A percentile compares a stretch with the other conserved stretches of the same genome.
Evolutionary conservation across 2,329 filamentous ascomycete species (phyloP).

Genomic region (Colletotrichum aenigma): DNA sequence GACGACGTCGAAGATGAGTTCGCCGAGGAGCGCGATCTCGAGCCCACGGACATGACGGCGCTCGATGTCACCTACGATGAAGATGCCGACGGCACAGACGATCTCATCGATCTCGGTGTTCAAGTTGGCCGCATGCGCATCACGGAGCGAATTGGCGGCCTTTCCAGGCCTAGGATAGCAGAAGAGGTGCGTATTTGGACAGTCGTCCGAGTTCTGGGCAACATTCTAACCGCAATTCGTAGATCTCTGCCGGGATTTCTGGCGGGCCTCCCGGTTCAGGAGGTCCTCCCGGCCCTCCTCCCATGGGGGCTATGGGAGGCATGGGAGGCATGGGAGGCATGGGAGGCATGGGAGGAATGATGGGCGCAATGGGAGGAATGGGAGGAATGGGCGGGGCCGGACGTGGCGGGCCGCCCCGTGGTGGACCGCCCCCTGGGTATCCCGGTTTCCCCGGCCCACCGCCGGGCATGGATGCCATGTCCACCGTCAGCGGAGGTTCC

Average conservation of each 20-base stretch:
- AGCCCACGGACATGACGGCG: constrained; percentile 65
- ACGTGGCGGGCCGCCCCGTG: constrained; percentile 18
- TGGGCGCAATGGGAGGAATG: neutral
- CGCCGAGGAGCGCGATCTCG: constrained; percentile 64
- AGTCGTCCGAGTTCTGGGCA: neutral
- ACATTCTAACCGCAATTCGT: neutral
- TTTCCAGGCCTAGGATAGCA: constrained; percentile 71
- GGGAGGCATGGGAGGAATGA: constrained; percentile 11
- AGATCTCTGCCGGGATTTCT: constrained; percentile 40
- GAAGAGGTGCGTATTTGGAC: constrained; percentile 63
- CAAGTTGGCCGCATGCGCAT: constrained; percentile 74
- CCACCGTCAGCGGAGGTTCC: constrained; percentile 27
- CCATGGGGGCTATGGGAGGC: constrained; percentile 7
- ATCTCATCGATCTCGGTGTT: constrained; percentile 74
- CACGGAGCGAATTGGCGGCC: constrained; percentile 75
- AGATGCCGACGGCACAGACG: constrained; percentile 58
- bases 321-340: too few relatives aligned
- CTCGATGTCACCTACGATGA: constrained; percentile 74
- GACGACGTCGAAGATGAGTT: constrained; percentile 61
- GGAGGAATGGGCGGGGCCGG: constrained; percentile 11
- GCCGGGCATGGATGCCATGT: constrained; percentile 22
- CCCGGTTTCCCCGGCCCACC: constrained; percentile 18
- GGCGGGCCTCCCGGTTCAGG: constrained; percentile 22
- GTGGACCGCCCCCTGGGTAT: constrained; percentile 22
- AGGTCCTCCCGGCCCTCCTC: constrained; percentile 4